Evolutionary conservation across 2,329 filamentous ascomycete genomes (phyloP), one percentile per base, ranked within the genome.

Genomic region (Metarhizium sp.): DNA sequence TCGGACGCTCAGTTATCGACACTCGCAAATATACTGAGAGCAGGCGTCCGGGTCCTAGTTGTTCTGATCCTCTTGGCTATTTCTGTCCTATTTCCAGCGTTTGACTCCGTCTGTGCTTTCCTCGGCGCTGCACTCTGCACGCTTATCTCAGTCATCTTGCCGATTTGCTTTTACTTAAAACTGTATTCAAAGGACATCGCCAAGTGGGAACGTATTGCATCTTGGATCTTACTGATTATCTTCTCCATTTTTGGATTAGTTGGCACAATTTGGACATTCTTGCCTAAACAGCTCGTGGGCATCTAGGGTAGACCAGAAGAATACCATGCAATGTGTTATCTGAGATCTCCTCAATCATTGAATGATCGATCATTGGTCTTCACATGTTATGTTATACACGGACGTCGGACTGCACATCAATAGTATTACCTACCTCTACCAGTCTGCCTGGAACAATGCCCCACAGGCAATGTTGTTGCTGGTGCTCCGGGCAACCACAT

Each of bases 61-160:
- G 79, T 90, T 16, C 62, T 88, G n/a, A 60, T 87, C 2, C 89
- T 96, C 63, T 80, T 96, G 36, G 66, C 81, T 51, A 87, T 96
- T 57, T 84, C 92, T 6, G 76, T 84, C 50, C 58, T 78, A 2
- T 82, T 84, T 65, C 91, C 92, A 0, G 81, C 84, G 0, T 96
- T 96, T 65, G 91, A 96, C 67, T 85, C 86, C 53, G 92, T 96
- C 66, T 95, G 95, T 85, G 88, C 88, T 4, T 85, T 96, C 59
- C 85, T 97, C 73, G 92, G 94, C 13, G 90, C 88, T 43, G 87
- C 91, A 3, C 79, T 96, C 16, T 96, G 92, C 73, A 96, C 96
- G 64, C 90, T 89, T 18, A 95, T 97, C 61, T 97, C 92, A 71
- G 85, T 97, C 61, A 91, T 95, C 18, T 69, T 99, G 52, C 94